These are phyloP conservation scores for Pugionium cornutum DNA, from an alignment of 345 rosid species.

Conservation along the genomic window DNA sequence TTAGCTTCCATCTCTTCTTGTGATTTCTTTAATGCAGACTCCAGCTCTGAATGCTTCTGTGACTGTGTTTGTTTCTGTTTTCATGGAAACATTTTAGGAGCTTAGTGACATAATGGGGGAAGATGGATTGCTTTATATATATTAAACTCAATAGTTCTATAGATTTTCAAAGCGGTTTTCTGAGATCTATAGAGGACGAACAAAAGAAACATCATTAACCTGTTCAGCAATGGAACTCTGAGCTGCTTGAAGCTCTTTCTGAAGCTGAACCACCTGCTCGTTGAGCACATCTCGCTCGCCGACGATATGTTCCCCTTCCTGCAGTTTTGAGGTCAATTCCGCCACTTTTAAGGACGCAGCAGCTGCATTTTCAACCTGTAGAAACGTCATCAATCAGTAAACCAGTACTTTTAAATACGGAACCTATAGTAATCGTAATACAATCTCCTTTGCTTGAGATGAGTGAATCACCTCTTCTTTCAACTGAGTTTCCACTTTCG, in stretches of 20 bases:
- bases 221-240: conserved; percentile 50
- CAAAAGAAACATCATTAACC: conserved; percentile 46
- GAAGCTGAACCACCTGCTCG: conserved; percentile 53
- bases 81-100: conserved; percentile 19
- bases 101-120: conserved; percentile 14
- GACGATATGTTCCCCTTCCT: conserved; percentile 47
- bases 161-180: background rate
- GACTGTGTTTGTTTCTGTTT: conserved; percentile 57
- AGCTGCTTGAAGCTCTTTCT: conserved; percentile 55
- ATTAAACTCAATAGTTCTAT: background rate
- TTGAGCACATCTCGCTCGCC: conserved; percentile 48
- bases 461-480: conserved; percentile 56
- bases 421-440: background rate
- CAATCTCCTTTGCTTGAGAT: conserved; percentile 8
- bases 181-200: conserved; percentile 15
- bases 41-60: conserved; percentile 53
- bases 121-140: background rate
- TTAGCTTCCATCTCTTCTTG: conserved; percentile 64
- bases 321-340: conserved; percentile 50
- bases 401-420: background rate
- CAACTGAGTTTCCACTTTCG: conserved; percentile 47
- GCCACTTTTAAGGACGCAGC: conserved; percentile 36
- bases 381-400: conserved; percentile 10
- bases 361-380: conserved; percentile 50
- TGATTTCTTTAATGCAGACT: conserved; percentile 59